Base-by-base conservation (phyloP, 108 stramenopile genomes). In the Pseudonitzschia multistriata region DNA sequence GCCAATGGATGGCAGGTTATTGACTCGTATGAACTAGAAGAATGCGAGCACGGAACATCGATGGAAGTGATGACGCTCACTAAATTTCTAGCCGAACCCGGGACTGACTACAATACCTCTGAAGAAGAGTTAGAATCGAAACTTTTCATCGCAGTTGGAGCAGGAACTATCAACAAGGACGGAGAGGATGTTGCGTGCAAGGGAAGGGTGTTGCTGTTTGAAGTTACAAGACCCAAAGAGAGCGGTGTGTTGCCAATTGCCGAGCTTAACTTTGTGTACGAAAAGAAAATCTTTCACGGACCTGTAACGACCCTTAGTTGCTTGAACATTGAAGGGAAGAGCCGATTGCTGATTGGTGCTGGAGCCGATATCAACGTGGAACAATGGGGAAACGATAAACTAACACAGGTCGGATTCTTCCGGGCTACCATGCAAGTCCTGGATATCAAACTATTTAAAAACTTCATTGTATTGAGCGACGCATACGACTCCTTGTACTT, bases 381-480 rank as follows among this genome's bases (percentile, higher is more conserved):
- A 60, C 89, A 92, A 62, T 95, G 91, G 94, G 88, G 89, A 11
- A 79, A 68, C 34, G 84, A 72, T 30, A 91, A 88, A 54, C 78
- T 95, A 55, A 88, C 87, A 0, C 94, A 95, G 78, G 91, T 95
- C 61, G 94, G 94, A 19, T 95, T 95, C 66, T 95, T 89, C 64
- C 87, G 91, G 39, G 91, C 89, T 15, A 89, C 88, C 24, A 92
- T 92, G 94, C 89, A 92, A 47, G 74, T 95, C 48, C 79, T 81
- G 57, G 79, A 90, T 67, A 90, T 91, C 49, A 82, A 78, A 14
- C 66, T 91, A 4, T 90, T 95, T 84, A 92, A 92, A 59, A 91
- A 80, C 47, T 95, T 89, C 66, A 78, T 95, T 45, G 62, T 95
- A 29, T 62, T 95, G 29, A 82, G 84, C 50, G 94, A 95, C 72